Evolutionary conservation across 352 stramenopile genomes (phyloP).

Genomic region (Phytopythium kandeliae): DNA sequence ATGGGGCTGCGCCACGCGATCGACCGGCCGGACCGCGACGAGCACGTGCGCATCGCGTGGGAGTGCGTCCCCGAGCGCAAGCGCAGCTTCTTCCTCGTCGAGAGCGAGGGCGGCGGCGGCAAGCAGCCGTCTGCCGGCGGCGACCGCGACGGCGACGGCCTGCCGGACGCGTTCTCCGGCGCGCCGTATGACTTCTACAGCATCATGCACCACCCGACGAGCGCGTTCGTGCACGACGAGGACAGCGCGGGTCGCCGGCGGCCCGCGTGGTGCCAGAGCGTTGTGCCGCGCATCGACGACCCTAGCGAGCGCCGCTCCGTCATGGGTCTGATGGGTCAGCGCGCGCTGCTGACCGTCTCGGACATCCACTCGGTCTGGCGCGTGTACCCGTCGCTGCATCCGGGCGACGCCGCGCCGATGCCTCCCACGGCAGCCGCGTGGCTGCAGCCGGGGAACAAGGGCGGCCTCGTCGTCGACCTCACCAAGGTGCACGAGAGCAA

Average conservation of each 20-base stretch:
- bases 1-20: constrained; percentile 69
- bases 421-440: background rate
- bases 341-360: constrained; percentile 55
- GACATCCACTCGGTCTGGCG: constrained; percentile 75
- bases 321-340: constrained; percentile 68
- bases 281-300: constrained; percentile 59
- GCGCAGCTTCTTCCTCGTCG: constrained; percentile 61
- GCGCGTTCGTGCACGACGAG: constrained; percentile 56
- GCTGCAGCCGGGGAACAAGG: constrained; percentile 1
- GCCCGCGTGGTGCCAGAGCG: constrained; percentile 54
- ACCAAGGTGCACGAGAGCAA: constrained; percentile 60
- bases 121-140: background rate
- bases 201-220: constrained; percentile 76
- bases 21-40: constrained; percentile 62
- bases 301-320: constrained; percentile 38
- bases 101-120: constrained; percentile 27
- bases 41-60: constrained; percentile 75
- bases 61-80: constrained; percentile 66
- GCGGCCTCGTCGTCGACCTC: constrained; percentile 1
- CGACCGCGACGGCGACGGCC: background rate
- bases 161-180: constrained; percentile 7
- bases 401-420: constrained; percentile 1
- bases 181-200: constrained; percentile 80
- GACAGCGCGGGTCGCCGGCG: constrained; percentile 4
- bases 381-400: constrained; percentile 60